These are phyloP conservation scores for Piper longum DNA, from an alignment of 164 flowering plant genomes.

Conservation along the genomic window DNA sequence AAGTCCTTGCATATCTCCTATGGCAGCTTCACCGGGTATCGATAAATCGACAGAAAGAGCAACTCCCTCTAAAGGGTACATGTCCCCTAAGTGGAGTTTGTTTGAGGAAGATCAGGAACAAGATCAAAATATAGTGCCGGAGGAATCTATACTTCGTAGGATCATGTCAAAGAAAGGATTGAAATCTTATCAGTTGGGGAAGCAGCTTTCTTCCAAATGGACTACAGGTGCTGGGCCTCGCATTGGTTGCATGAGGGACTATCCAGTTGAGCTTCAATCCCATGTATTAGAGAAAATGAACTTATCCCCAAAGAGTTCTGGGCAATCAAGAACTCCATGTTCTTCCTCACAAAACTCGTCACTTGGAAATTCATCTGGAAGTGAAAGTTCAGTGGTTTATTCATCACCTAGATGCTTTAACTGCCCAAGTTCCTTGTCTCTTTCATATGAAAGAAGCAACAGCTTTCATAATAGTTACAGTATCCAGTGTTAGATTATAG, in stretches of 20 bases:
- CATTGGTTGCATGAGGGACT: constrained; percentile 70
- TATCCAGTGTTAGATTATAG: not conserved
- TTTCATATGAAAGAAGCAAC: constrained; percentile 10
- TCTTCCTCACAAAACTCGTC: constrained; percentile 3
- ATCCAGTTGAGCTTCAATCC: constrained; percentile 54
- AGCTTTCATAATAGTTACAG: not conserved
- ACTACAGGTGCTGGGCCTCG: constrained; percentile 80
- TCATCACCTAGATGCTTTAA: constrained; percentile 1
- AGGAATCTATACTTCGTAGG: constrained; percentile 41
- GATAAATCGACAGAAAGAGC: not conserved
- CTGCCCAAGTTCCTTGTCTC: not conserved
- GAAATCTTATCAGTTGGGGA: constrained; percentile 53
- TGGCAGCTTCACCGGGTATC: not conserved
- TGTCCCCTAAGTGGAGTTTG: constrained; percentile 11
- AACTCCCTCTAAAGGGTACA: constrained; percentile 8
- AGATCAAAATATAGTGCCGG: constrained; percentile 21
- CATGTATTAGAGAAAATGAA: constrained; percentile 59
- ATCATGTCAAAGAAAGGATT: constrained; percentile 50
- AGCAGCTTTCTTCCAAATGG: constrained; percentile 73
- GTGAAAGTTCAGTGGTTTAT: constrained; percentile 6
- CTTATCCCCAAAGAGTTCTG: constrained; percentile 52
- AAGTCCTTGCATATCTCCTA: not conserved
- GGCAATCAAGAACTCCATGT: constrained; percentile 4
- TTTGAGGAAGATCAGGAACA: constrained; percentile 15
- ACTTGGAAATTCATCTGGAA: not conserved